Evolutionary conservation across 495 filamentous ascomycete species (phyloP).

Genomic region (Halenospora varia): DNA sequence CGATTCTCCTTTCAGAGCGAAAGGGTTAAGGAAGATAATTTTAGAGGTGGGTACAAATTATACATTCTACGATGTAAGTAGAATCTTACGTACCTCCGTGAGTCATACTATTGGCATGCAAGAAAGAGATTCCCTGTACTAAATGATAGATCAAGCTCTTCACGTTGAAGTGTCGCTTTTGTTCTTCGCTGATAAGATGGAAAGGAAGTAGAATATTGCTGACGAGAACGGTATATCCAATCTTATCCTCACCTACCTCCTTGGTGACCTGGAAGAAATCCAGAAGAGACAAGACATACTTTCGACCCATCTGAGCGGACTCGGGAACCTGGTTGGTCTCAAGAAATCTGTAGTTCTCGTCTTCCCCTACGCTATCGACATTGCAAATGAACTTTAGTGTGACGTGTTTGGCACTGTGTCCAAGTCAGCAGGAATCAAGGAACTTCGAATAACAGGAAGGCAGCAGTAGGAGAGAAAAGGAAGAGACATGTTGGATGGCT

Average conservation of each 20-base stretch:
- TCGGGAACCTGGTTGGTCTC: no score
- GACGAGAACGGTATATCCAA: neutral
- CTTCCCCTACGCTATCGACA: neutral
- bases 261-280: neutral
- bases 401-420: neutral
- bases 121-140: neutral
- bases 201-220: neutral
- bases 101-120: neutral
- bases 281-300: neutral
- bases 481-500: no score
- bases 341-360: neutral
- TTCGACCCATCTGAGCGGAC: neutral
- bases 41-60: neutral
- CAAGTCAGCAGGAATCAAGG: neutral
- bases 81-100: neutral
- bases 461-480: no score
- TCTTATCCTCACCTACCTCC: neutral
- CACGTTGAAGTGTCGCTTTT: neutral
- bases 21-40: no score
- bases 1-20: no score
- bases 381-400: neutral
- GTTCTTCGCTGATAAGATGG: neutral
- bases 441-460: no score
- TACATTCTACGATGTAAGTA: neutral
- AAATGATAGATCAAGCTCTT: neutral